Evolutionary conservation across 768 basidiomycete species (phyloP).

Genomic region (Cyathus striatus): DNA sequence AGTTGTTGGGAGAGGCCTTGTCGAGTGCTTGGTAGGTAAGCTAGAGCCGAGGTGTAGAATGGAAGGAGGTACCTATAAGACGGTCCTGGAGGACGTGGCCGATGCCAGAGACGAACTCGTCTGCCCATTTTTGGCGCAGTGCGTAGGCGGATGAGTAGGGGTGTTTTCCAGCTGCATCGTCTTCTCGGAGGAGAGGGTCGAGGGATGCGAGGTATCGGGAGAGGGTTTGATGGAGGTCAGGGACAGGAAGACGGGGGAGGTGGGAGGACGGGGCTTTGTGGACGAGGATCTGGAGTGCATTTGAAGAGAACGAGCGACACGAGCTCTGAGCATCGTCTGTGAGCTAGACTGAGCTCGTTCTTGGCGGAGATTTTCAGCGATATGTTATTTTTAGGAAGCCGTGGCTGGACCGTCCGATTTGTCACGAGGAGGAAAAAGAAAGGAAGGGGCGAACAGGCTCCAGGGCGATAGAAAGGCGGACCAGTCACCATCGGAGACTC

Average conservation of each 20-base stretch:
- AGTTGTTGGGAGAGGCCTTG: constrained; percentile 79
- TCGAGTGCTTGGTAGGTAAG: constrained; percentile 66
- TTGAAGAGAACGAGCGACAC: constrained; percentile 15
- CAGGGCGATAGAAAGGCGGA: too few species aligned
- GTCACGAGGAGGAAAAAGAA: too few species aligned
- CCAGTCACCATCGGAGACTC: too few species aligned
- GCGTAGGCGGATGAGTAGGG: constrained; percentile 47
- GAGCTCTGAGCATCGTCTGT: constrained; percentile 17
- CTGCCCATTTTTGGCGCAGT: constrained; percentile 52
- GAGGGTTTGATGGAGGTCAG: constrained; percentile 69
- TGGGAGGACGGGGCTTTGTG: constrained; percentile 14
- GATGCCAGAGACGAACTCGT: constrained; percentile 67
- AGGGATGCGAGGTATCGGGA: constrained; percentile 76
- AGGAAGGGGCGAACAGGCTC: too few species aligned
- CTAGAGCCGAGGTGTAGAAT: constrained; percentile 4
- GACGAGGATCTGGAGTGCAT: constrained; percentile 5
- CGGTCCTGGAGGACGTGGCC: constrained; percentile 69
- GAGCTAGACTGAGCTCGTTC: too few species aligned
- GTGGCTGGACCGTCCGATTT: too few species aligned
- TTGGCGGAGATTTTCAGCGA: too few species aligned
- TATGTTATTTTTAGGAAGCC: too few species aligned
- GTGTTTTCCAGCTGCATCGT: constrained; percentile 52
- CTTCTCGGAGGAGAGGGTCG: constrained; percentile 74
- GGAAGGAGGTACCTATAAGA: constrained; percentile 53
- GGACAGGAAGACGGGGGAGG: constrained; percentile 78